Base-by-base conservation (phyloP, 2,329 filamentous ascomycete species). In the Xylariaceae sp. region DNA sequence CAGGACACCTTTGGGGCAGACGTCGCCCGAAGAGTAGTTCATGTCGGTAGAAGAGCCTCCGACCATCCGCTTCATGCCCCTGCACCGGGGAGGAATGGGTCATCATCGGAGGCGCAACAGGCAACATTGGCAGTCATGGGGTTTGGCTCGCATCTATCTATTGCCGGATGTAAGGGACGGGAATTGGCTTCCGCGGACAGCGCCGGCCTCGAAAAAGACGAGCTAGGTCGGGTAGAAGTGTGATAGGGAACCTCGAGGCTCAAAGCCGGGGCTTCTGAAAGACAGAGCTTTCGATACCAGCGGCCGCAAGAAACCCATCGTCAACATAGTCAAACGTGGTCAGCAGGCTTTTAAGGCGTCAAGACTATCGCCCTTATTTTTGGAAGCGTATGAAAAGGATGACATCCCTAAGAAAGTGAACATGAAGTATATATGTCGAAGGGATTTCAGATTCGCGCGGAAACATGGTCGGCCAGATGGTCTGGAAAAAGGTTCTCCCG, bases 111-210 rank as follows among this genome's bases (percentile, higher is more conserved):
- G 54, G 57, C 37, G 79, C 76, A 3, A 73, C 75, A 2, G 72
- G 72, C 8, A 71, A 68, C 46, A 74, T 78, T 1, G 76, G 76
- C 3, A 68, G 70, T 58, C 72, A 71, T 46, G 74, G 72, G 2
- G 70, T 77, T 3, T 75, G 78, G 57, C 69, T 78, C 3, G 71
- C 73, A 12, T 60, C 65, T 72, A 12, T 60, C 65, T 1, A 69
- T 70, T 0, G 70, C 72, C 3, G 76, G 76, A 2, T 76, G 73
- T 53, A 67, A 72, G 27, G 75, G 79, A 6, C 54, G 76, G 8
- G 64, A 7, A 11, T 37, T 37, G 35, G 35, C 35, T 37, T 37
- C 35, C 3, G 35, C 35, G 70, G 3, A 75, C 72, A 2, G 67
- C 69, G 0, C 72, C 71, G 1, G 61, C 67, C 1, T 68, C 64